Conservation (phyloP, 2,329 filamentous ascomycete species). For the Fusarium clavum region DNA sequence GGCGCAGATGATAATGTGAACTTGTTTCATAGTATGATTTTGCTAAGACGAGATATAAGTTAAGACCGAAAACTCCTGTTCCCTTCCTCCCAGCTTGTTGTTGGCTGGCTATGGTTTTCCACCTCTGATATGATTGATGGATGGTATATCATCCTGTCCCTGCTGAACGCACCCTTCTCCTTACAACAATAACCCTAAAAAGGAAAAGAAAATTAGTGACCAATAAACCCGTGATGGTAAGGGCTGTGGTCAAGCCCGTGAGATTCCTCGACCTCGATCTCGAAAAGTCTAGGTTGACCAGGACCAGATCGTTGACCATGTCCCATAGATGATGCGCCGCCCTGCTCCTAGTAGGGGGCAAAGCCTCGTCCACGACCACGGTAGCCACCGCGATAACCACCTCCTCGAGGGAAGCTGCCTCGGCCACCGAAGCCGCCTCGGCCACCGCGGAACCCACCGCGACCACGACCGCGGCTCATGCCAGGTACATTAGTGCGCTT, state of each 20-base stretch:
- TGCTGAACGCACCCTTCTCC: constrained; percentile 39
- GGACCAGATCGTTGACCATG: constrained; percentile 33
- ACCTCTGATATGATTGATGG: constrained; percentile 28
- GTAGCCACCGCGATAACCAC: constrained; percentile 75
- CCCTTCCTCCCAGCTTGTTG: constrained; percentile 22
- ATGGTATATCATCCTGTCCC: constrained; percentile 36
- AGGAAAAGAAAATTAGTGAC: constrained; percentile 28
- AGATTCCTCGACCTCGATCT: constrained; percentile 44
- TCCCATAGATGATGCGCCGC: constrained; percentile 41
- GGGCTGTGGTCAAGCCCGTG: constrained; percentile 29
- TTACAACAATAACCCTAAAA: constrained; percentile 27
- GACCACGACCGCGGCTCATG: constrained; percentile 81
- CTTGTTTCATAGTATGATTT: constrained; percentile 14
- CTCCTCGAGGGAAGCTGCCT: constrained; percentile 60
- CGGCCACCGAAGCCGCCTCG: constrained; percentile 65
- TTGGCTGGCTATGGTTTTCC: constrained; percentile 30
- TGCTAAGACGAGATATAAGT: constrained; percentile 29
- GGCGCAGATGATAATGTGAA: neutral
- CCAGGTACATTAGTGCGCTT: constrained; percentile 98
- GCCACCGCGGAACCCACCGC: constrained; percentile 52
- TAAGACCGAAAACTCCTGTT: constrained; percentile 44
- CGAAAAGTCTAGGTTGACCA: constrained; percentile 38
- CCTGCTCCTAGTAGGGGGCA: constrained; percentile 69
- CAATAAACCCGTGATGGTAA: constrained; percentile 19
- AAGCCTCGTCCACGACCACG: constrained; percentile 74